Evolutionary conservation across 1,139 yeast genomes (phyloP).

Genomic region (Meyerozyma guilliermondii): DNA sequence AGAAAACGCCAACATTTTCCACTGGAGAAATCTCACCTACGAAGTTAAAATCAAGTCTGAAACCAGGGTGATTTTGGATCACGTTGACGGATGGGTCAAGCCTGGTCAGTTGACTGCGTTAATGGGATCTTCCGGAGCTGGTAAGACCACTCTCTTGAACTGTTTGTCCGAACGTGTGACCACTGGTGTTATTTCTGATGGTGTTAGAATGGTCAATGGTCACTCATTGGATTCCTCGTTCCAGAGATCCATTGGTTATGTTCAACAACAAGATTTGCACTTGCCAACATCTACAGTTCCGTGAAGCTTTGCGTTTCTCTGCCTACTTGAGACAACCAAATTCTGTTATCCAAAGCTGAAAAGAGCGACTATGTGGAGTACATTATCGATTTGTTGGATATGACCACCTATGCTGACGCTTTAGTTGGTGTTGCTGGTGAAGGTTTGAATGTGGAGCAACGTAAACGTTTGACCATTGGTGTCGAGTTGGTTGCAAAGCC

Average conservation of each 20-base stretch:
- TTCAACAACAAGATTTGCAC: slow-evolving; percentile 80
- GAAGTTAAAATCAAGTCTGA: slow-evolving; percentile 64
- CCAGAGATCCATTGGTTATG: slow-evolving; percentile 80
- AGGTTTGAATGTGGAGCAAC: slow-evolving; percentile 76
- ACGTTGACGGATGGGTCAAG: slow-evolving; percentile 81
- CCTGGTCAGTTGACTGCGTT: slow-evolving; percentile 54
- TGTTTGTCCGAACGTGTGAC: slow-evolving; percentile 76
- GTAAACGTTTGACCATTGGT: slow-evolving; percentile 80
- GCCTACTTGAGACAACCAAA: slow-evolving; percentile 72
- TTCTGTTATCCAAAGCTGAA: slow-evolving; percentile 46
- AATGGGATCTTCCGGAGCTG: slow-evolving; percentile 90
- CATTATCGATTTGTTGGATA: slow-evolving; percentile 63
- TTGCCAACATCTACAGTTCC: slow-evolving; percentile 69
- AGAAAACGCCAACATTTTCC: slow-evolving; percentile 44
- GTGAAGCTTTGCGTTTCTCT: slow-evolving; percentile 70
- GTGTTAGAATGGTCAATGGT: slow-evolving; percentile 73
- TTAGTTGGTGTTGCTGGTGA: slow-evolving; percentile 81
- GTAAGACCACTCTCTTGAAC: slow-evolving; percentile 71
- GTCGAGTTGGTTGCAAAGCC: slow-evolving; percentile 90
- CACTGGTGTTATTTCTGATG: slow-evolving; percentile 67
- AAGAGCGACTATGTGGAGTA: slow-evolving; percentile 70
- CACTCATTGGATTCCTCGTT: slow-evolving; percentile 62
- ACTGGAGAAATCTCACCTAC: slow-evolving; percentile 75
- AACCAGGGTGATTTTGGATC: slow-evolving; percentile 58
- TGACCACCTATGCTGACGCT: slow-evolving; percentile 73